phyloP scores from a whole-genome alignment of 2,329 filamentous ascomycete genomes.

The Monilinia fructicola region DNA sequence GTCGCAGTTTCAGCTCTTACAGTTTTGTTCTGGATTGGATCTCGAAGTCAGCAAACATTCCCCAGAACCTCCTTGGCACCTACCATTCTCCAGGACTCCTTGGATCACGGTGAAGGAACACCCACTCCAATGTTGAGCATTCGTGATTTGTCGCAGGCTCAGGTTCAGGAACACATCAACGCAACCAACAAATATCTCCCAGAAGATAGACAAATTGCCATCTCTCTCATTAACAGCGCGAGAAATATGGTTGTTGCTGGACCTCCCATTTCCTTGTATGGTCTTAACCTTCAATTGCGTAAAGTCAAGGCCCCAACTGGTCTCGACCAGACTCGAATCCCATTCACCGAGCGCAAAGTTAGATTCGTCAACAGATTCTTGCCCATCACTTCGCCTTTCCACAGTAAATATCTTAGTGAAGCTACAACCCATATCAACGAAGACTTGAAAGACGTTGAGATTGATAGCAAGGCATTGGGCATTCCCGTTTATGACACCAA shows the following conservation, averaged over 20 bases:
- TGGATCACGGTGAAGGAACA: slow-evolving; percentile 89
- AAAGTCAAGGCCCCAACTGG: slow-evolving; percentile 99
- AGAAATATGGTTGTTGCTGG: slow-evolving; percentile 96
- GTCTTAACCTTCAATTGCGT: slow-evolving; percentile 88
- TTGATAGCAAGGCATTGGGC: slow-evolving; percentile 69
- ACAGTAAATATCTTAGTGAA: slow-evolving; percentile 87
- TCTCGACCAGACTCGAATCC: slow-evolving; percentile 89
- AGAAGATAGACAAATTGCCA: slow-evolving; percentile 85
- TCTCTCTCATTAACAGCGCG: slow-evolving; percentile 95
- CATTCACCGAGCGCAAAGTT: slow-evolving; percentile 92
- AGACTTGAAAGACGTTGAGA: slow-evolving; percentile 79
- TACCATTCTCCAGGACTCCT: slow-evolving; percentile 85
- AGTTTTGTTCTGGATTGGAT: slow-evolving; percentile 97
- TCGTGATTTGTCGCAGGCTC: slow-evolving; percentile 80
- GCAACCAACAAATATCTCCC: slow-evolving; percentile 96
- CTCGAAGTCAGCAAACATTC: slow-evolving; percentile 95
- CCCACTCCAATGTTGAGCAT: slow-evolving; percentile 98
- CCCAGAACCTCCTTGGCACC: slow-evolving; percentile 92
- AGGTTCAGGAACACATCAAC: slow-evolving; percentile 95
- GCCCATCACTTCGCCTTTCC: slow-evolving; percentile 96
- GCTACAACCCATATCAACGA: slow-evolving; percentile 81
- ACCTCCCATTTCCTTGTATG: slow-evolving; percentile 92
- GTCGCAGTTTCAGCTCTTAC: slow-evolving; percentile 78
- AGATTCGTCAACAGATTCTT: slow-evolving; percentile 96
- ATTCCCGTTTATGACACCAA: slow-evolving; percentile 91